A percentile compares a stretch with the other conserved stretches of the same genome.
These are phyloP conservation scores for Fusarium redolens DNA, from an alignment of 2,329 filamentous ascomycete species.

Conservation along the genomic window DNA sequence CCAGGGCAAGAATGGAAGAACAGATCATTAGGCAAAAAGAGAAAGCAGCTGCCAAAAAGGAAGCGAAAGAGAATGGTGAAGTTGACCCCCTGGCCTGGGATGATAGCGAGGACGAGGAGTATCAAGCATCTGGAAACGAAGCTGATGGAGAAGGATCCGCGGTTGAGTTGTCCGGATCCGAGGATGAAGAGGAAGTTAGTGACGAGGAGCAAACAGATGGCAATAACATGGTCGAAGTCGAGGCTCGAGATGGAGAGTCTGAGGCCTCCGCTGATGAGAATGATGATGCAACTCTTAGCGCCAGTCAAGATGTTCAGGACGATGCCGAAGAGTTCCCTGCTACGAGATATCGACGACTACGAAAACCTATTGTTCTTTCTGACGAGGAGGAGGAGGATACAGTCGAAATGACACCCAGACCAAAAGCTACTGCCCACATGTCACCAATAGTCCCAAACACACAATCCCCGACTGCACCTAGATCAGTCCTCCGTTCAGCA, in stretches of 20 bases:
- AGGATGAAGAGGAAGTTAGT: slow-evolving; percentile 51
- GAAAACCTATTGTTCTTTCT: slow-evolving; percentile 67
- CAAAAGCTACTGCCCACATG: slow-evolving; percentile 54
- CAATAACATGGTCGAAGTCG: slow-evolving; percentile 52
- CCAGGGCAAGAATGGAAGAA: slow-evolving; percentile 84
- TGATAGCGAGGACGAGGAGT: slow-evolving; percentile 67
- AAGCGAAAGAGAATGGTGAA: slow-evolving; percentile 60
- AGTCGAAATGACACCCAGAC: slow-evolving; percentile 60
- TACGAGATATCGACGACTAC: slow-evolving; percentile 57
- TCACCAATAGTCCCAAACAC: slow-evolving; percentile 58
- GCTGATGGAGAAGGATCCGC: slow-evolving; percentile 54
- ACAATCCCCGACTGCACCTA: slow-evolving; percentile 66
- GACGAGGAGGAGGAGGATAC: slow-evolving; percentile 69
- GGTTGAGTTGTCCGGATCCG: slow-evolving; percentile 59
- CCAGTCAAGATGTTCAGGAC: slow-evolving; percentile 49
- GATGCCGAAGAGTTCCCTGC: slow-evolving; percentile 55
- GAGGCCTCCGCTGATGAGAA: slow-evolving; percentile 39
- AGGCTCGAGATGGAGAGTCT: slow-evolving; percentile 57
- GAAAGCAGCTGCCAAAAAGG: slow-evolving; percentile 76
- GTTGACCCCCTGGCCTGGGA: slow-evolving; percentile 66
- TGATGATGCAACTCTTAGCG: slow-evolving; percentile 51
- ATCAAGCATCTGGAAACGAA: slow-evolving; percentile 53
- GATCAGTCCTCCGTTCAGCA: slow-evolving; percentile 74
- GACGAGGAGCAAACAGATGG: slow-evolving; percentile 50
- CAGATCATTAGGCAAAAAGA: slow-evolving; percentile 80